Evolutionary conservation across 495 filamentous ascomycete species (phyloP).

Genomic region (Chaetomium fimeti): DNA sequence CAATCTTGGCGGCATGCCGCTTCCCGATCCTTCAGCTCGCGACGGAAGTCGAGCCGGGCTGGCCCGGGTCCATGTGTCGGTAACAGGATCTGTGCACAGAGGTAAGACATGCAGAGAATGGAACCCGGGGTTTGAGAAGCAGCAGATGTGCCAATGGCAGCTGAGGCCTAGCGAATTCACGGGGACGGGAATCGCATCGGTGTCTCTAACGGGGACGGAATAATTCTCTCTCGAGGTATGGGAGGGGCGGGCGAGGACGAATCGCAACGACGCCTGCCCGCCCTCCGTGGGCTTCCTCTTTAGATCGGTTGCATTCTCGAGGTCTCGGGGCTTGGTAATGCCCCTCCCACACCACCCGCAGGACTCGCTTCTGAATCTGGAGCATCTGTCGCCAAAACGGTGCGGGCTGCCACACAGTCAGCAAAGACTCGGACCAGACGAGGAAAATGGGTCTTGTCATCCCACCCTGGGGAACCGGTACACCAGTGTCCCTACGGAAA

Average conservation of each 20-base stretch:
- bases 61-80: slow-evolving; percentile 6
- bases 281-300: neutral
- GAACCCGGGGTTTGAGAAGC: neutral
- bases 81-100: neutral
- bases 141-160: slow-evolving; percentile 12
- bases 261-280: neutral
- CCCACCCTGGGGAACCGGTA: neutral
- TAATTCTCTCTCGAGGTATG: neutral
- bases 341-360: neutral
- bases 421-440: neutral
- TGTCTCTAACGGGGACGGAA: neutral
- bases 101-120: slow-evolving; percentile 11
- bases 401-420: neutral
- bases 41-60: slow-evolving; percentile 11
- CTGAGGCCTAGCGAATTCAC: neutral
- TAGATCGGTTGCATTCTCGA: neutral
- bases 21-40: slow-evolving; percentile 12
- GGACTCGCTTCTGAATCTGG: neutral
- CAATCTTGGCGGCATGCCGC: slow-evolving; percentile 5
- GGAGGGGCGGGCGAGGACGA: neutral
- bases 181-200: slow-evolving; percentile 3
- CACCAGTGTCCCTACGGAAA: neutral
- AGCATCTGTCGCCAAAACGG: neutral
- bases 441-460: neutral
- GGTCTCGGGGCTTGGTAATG: neutral